These are phyloP conservation scores for Lanmaoa pseudosensibilis DNA, from an alignment of 768 basidiomycete genomes.

Conservation along the genomic window DNA sequence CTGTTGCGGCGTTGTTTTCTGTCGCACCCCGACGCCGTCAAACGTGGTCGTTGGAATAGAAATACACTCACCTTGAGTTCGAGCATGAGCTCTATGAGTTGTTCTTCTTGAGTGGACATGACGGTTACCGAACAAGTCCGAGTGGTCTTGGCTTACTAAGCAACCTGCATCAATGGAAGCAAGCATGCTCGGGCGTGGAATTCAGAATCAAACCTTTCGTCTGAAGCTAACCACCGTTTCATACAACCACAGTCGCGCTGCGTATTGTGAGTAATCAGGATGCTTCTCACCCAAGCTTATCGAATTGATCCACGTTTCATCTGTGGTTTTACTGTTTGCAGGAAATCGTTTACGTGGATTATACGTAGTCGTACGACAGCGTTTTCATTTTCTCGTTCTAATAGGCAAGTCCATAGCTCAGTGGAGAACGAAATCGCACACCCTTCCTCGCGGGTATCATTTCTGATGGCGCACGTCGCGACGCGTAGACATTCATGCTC, in stretches of 20 bases:
- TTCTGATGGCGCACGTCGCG: not conserved
- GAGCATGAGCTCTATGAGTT: constrained; percentile 72
- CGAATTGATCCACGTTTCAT: not conserved
- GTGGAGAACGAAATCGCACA: not conserved
- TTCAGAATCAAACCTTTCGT: too few species aligned
- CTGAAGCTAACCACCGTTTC: not conserved
- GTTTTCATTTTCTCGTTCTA: not conserved
- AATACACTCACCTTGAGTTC: constrained; percentile 55
- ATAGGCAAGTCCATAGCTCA: not conserved
- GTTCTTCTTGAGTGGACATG: constrained; percentile 64
- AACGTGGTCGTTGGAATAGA: not conserved
- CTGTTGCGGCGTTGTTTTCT: constrained; percentile 76
- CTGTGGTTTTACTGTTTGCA: not conserved
- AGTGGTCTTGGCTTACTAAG: constrained; percentile 16
- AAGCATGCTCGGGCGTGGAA: too few species aligned
- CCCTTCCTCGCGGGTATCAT: not conserved
- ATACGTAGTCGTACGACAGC: constrained; percentile 2
- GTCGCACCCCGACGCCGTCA: not conserved
- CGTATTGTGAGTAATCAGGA: not conserved
- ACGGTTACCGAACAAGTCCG: not conserved
- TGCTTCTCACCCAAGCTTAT: not conserved
- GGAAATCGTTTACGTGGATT: constrained; percentile 1
- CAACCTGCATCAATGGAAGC: not conserved
- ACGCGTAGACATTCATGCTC: not conserved
- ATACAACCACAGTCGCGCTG: not conserved